These are phyloP conservation scores for Pythium aristosporum DNA, from an alignment of 352 stramenopile species.

Conservation along the genomic window DNA sequence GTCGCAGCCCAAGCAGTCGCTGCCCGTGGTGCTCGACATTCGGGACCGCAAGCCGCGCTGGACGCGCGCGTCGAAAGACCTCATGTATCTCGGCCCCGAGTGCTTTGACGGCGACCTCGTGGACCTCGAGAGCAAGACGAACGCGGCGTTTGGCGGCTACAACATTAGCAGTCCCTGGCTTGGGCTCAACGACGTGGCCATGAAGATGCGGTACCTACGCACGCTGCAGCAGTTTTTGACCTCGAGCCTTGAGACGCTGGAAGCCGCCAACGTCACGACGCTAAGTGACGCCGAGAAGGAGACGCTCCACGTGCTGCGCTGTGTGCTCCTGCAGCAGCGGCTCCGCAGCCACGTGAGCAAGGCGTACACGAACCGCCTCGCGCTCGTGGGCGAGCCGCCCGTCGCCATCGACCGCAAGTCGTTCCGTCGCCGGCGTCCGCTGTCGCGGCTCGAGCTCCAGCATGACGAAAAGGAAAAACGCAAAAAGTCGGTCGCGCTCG, in stretches of 20 bases:
- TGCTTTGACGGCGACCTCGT: slow-evolving; percentile 73
- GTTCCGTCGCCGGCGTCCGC: slow-evolving; percentile 67
- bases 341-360: slow-evolving; percentile 60
- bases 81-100: slow-evolving; percentile 60
- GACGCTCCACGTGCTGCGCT: slow-evolving; percentile 63
- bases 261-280: slow-evolving; percentile 32
- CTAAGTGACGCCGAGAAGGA: slow-evolving; percentile 44
- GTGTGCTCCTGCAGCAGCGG: slow-evolving; percentile 72
- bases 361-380: slow-evolving; percentile 61
- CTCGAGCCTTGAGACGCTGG: slow-evolving; percentile 60
- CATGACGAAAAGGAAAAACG: slow-evolving; percentile 74
- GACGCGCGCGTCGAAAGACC: slow-evolving; percentile 48
- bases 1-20: slow-evolving; percentile 1
- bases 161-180: slow-evolving; percentile 62
- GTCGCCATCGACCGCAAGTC: slow-evolving; percentile 69
- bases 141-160: slow-evolving; percentile 53
- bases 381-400: slow-evolving; percentile 60
- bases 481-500: slow-evolving; percentile 79
- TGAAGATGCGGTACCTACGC: slow-evolving; percentile 74
- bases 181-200: slow-evolving; percentile 64
- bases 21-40: slow-evolving; percentile 12
- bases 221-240: slow-evolving; percentile 70
- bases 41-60: slow-evolving; percentile 51
- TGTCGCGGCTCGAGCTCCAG: slow-evolving; percentile 62
- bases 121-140: slow-evolving; percentile 51